Percentiles rank a stretch among this genome's conserved stretches.
These are phyloP conservation scores for Magnolia changhungtana DNA, from an alignment of 164 flowering plant genomes.

Conservation along the genomic window DNA sequence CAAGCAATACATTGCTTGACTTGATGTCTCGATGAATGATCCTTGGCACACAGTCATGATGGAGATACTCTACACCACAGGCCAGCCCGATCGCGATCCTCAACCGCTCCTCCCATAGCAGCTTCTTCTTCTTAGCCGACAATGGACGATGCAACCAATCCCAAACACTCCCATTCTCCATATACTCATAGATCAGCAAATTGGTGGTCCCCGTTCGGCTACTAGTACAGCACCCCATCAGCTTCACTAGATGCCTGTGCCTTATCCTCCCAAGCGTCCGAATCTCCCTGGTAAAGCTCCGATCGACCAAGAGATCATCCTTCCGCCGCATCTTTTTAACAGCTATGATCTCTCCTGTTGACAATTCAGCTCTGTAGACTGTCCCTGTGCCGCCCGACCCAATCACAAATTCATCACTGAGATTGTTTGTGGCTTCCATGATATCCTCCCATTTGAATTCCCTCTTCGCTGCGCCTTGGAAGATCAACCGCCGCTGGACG, in stretches of 20 bases:
- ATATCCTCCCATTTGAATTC: slow-evolving; percentile 83
- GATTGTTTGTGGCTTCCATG: slow-evolving; percentile 79
- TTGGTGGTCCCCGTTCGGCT: slow-evolving; percentile 45
- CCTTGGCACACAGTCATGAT: slow-evolving; percentile 88
- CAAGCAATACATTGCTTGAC: slow-evolving; percentile 82
- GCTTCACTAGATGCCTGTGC: slow-evolving; percentile 90
- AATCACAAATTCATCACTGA: slow-evolving; percentile 67
- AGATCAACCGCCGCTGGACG: slow-evolving; percentile 44
- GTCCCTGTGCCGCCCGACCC: slow-evolving; percentile 95
- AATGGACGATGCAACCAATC: slow-evolving; percentile 75
- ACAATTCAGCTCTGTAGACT: slow-evolving; percentile 70
- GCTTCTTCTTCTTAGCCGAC: slow-evolving; percentile 37
- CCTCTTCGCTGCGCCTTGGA: slow-evolving; percentile 35
- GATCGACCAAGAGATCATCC: slow-evolving; percentile 56
- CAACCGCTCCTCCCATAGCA: slow-evolving; percentile 73
- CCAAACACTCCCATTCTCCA: slow-evolving; percentile 96
- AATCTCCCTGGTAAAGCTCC: slow-evolving; percentile 81
- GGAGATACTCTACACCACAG: slow-evolving; percentile 87
- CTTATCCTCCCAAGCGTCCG: slow-evolving; percentile 82
- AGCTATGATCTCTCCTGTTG: slow-evolving; percentile 69
- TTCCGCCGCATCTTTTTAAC: slow-evolving; percentile 73
- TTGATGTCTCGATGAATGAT: slow-evolving; percentile 93
- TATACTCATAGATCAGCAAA: slow-evolving; percentile 83
- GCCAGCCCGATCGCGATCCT: slow-evolving; percentile 82
- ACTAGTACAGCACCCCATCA: slow-evolving; percentile 64